Evolutionary conservation across 176 grass and related monocot species (phyloP).

Genomic region (Pharus latifolius): DNA sequence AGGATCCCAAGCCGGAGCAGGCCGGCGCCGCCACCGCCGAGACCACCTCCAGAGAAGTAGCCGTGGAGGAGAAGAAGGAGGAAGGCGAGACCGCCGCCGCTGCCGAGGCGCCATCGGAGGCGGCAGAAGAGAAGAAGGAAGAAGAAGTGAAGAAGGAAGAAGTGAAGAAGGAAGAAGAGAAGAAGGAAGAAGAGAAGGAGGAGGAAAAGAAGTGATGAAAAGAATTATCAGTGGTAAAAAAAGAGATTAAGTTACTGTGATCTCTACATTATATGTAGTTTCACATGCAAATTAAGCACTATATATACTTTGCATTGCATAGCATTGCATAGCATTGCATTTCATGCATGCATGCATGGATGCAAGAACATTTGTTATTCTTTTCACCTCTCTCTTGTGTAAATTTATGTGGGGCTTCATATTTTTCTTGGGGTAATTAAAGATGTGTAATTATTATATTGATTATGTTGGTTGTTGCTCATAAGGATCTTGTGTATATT

Average conservation of each 20-base stretch:
- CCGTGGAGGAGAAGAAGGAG: conserved; percentile 38
- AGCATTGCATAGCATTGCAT: too few species aligned
- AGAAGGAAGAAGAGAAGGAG: conserved; percentile 21
- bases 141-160: conserved; percentile 5
- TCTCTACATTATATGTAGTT: conserved; percentile 3
- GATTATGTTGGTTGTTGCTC: conserved; percentile 45
- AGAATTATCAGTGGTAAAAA: conserved; percentile 24
- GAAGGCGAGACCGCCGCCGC: conserved; percentile 8
- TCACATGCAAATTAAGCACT: conserved; percentile 26
- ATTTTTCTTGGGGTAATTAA: conserved; percentile 31
- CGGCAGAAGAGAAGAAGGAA: conserved; percentile 28
- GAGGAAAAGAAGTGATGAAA: conserved; percentile 32
- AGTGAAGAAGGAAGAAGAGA: conserved; percentile 21
- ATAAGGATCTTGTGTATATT: conserved; percentile 25
- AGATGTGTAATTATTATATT: conserved; percentile 55
- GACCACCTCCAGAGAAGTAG: conserved; percentile 30
- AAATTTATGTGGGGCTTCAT: conserved; percentile 28
- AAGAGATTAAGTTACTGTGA: conserved; percentile 27
- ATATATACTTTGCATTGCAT: conserved; percentile 19
- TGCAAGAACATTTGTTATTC: conserved; percentile 78
- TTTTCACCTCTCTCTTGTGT: conserved; percentile 30
- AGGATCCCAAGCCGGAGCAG: conserved; percentile 34
- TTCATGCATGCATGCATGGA: conserved; percentile 19
- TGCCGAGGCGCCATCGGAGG: not conserved
- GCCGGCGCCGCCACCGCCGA: conserved; percentile 10